Evolutionary conservation across 2,329 filamentous ascomycete genomes (phyloP).

Genomic region (Neocatenulostroma microsporum): DNA sequence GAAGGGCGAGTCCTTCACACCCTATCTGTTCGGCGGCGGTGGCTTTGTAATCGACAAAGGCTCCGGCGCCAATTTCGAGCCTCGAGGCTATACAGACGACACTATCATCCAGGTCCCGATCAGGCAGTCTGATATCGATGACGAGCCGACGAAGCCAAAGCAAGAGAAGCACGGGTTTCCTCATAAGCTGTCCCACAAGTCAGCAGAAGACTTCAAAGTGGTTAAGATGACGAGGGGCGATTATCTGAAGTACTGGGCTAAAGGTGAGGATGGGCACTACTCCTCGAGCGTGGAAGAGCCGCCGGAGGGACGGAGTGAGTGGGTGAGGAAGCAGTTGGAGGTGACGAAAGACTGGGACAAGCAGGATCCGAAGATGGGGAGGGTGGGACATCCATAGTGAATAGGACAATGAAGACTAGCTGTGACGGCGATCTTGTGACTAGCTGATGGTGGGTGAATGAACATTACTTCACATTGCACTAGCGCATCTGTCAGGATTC

Average conservation of each 20-base stretch:
- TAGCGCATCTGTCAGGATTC: too few species aligned
- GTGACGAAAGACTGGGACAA: too few species aligned
- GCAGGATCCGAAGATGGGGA: too few species aligned
- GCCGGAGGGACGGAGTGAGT: constrained; percentile 12
- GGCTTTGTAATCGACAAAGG: constrained; percentile 2
- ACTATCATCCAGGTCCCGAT: constrained; percentile 17
- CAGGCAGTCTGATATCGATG: constrained; percentile 6
- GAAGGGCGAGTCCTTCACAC: constrained; percentile 9
- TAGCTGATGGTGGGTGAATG: too few species aligned
- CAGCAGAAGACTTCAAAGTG: constrained; percentile 12
- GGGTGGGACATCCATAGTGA: too few species aligned
- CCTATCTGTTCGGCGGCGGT: constrained; percentile 6
- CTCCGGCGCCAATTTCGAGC: constrained; percentile 14
- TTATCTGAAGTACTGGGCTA: constrained; percentile 18
- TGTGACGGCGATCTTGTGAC: too few species aligned
- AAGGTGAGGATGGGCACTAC: constrained; percentile 15
- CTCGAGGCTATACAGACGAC: constrained; percentile 16
- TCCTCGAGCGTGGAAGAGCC: constrained; percentile 12
- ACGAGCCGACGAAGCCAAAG: neutral
- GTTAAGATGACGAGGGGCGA: constrained; percentile 16
- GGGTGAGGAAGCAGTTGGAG: constrained; percentile 13
- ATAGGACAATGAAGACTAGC: too few species aligned
- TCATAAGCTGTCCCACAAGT: neutral
- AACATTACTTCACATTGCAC: too few species aligned
- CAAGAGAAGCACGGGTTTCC: neutral